These are phyloP conservation scores for Crucibulum laeve DNA, from an alignment of 768 basidiomycete genomes.

Conservation along the genomic window DNA sequence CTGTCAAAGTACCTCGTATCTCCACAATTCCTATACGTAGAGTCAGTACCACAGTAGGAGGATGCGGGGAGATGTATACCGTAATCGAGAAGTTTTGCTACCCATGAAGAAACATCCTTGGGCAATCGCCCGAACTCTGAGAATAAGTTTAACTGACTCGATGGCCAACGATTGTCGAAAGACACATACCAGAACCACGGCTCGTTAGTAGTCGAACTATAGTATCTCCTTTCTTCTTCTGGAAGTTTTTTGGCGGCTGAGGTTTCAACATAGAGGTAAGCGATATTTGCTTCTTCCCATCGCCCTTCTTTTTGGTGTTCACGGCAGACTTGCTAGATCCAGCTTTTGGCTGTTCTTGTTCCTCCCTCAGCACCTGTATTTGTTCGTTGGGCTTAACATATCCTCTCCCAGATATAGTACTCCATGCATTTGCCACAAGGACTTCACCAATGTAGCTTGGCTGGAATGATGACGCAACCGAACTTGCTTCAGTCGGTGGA, in stretches of 20 bases:
- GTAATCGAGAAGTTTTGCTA: slow-evolving; percentile 68
- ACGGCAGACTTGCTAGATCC: slow-evolving; percentile 17
- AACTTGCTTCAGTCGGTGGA: slow-evolving; percentile 8
- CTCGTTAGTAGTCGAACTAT: slow-evolving; percentile 65
- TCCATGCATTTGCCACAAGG: slow-evolving; percentile 72
- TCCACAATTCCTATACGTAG: slow-evolving; percentile 50
- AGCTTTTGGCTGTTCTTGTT: slow-evolving; percentile 26
- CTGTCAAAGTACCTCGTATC: slow-evolving; percentile 69
- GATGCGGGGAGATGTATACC: slow-evolving; percentile 30
- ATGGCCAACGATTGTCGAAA: neutral
- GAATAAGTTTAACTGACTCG: slow-evolving; percentile 1
- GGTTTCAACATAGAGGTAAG: slow-evolving; percentile 65
- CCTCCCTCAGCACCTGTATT: slow-evolving; percentile 54
- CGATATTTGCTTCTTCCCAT: slow-evolving; percentile 60
- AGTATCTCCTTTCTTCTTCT: slow-evolving; percentile 55
- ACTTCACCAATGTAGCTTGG: slow-evolving; percentile 64
- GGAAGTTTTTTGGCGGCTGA: slow-evolving; percentile 38
- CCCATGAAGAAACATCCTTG: slow-evolving; percentile 67
- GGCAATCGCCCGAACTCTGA: slow-evolving; percentile 80
- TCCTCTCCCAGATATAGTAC: slow-evolving; percentile 68
- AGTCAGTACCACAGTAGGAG: slow-evolving; percentile 2
- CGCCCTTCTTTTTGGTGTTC: slow-evolving; percentile 33
- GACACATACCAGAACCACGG: slow-evolving; percentile 57
- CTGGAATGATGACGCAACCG: slow-evolving; percentile 10
- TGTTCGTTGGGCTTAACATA: slow-evolving; percentile 66